A percentile compares a stretch with the other conserved stretches of the same genome.
phyloP scores from a whole-genome alignment of 2,329 filamentous ascomycete species.

The Diaporthe sp. region DNA sequence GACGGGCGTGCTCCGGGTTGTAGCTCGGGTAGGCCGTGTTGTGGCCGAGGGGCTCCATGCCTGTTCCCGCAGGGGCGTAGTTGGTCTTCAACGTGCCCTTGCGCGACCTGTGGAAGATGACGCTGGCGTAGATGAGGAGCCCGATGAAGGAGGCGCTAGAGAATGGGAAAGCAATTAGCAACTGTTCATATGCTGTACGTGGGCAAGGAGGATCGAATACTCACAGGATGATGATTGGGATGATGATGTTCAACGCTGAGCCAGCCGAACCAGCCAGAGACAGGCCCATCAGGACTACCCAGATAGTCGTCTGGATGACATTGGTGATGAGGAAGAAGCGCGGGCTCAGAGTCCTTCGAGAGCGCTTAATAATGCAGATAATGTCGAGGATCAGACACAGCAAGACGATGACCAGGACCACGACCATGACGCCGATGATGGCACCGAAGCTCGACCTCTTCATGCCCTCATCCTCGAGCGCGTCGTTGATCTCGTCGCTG shows the following conservation, averaged over 20 bases:
- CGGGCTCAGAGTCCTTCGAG: constrained; percentile 47
- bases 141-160: constrained; percentile 49
- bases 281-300: constrained; percentile 46
- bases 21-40: neutral
- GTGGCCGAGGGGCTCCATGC: constrained; percentile 14
- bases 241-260: constrained; percentile 33
- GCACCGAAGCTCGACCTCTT: neutral
- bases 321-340: constrained; percentile 50
- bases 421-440: constrained; percentile 42
- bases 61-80: constrained; percentile 37
- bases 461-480: constrained; percentile 30
- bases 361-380: constrained; percentile 49
- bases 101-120: constrained; percentile 48
- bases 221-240: constrained; percentile 47
- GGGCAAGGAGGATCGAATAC: constrained; percentile 13
- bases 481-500: constrained; percentile 39
- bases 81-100: constrained; percentile 42
- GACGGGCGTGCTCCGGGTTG: neutral
- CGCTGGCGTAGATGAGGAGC: constrained; percentile 48
- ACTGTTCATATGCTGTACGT: neutral
- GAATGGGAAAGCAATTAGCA: constrained; percentile 9
- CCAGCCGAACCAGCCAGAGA: constrained; percentile 42
- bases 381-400: constrained; percentile 48
- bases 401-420: constrained; percentile 46
- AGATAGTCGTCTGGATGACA: constrained; percentile 46